Evolutionary conservation across 2,329 filamentous ascomycete genomes (phyloP).

Genomic region (Furcasterigmium furcatum): DNA sequence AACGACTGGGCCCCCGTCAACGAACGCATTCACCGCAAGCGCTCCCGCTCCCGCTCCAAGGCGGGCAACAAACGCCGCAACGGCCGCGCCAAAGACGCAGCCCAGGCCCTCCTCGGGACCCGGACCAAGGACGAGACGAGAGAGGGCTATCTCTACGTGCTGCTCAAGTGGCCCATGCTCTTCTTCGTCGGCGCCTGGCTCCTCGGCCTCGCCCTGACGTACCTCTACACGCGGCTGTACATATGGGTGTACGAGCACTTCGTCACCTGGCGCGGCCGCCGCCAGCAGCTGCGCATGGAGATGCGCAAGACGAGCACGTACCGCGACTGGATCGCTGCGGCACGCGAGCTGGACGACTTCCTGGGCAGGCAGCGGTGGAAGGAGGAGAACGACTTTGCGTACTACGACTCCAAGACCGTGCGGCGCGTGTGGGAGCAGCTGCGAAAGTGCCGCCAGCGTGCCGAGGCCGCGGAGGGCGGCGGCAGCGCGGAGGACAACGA

Average conservation of each 20-base stretch:
- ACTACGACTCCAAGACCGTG: constrained; percentile 89
- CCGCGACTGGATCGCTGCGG: constrained; percentile 77
- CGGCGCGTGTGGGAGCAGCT: constrained; percentile 75
- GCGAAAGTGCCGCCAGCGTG: constrained; percentile 56
- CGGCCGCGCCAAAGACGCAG: constrained; percentile 31
- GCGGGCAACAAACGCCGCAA: constrained; percentile 15
- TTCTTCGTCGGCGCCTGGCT: constrained; percentile 80
- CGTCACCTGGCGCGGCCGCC: constrained; percentile 80
- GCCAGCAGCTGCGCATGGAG: constrained; percentile 67
- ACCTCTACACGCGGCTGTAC: constrained; percentile 81
- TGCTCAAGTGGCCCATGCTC: constrained; percentile 91
- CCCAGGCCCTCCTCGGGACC: constrained; percentile 41
- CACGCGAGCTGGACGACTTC: constrained; percentile 74
- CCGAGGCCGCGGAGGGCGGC: constrained; percentile 44
- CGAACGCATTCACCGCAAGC: constrained; percentile 57
- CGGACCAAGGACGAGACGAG: constrained; percentile 86
- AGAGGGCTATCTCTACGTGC: constrained; percentile 84
- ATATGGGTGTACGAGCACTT: constrained; percentile 91
- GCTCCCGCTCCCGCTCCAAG: constrained; percentile 27
- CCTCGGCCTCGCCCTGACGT: constrained; percentile 65
- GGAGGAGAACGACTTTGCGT: constrained; percentile 70
- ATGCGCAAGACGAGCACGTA: constrained; percentile 74
- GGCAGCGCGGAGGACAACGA: constrained; percentile 30
- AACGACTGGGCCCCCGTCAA: constrained; percentile 95
- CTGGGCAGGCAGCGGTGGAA: constrained; percentile 81